Conservation (phyloP, 2,329 filamentous ascomycete genomes). For the Colletotrichum simmondsii region DNA sequence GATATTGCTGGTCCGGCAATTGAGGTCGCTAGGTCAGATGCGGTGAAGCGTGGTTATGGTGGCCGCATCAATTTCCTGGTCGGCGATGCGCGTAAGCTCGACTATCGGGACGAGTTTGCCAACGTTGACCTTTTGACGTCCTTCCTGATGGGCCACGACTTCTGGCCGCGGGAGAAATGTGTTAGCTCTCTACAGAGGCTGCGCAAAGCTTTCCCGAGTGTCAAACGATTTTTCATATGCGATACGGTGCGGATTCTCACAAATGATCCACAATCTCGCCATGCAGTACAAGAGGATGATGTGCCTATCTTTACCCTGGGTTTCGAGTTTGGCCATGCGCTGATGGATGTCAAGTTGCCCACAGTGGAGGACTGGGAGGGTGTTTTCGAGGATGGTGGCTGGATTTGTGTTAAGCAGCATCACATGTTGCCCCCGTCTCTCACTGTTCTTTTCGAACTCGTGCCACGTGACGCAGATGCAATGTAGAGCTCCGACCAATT, state of each 20-base stretch:
- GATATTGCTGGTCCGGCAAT: conserved; percentile 31
- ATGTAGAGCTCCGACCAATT: too few species aligned
- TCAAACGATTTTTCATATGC: not conserved
- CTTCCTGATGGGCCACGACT: not conserved
- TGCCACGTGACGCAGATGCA: not conserved
- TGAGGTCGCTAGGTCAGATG: conserved; percentile 19
- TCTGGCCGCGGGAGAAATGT: not conserved
- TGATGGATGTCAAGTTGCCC: not conserved
- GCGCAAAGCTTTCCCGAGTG: not conserved
- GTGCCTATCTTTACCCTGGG: not conserved
- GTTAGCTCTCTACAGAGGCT: not conserved
- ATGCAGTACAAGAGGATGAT: not conserved
- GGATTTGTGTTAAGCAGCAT: not conserved
- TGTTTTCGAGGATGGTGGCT: not conserved
- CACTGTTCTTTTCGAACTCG: not conserved
- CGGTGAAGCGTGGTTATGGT: not conserved
- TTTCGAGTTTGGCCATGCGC: not conserved
- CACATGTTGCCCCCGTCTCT: not conserved
- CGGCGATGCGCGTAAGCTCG: too few species aligned
- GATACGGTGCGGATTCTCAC: not conserved
- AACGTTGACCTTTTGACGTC: not conserved
- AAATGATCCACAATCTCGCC: not conserved
- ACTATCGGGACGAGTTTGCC: too few species aligned
- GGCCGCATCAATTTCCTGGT: not conserved
- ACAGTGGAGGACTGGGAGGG: not conserved